These are phyloP conservation scores for Cydonia oblonga DNA, from an alignment of 331 rosid species.

Conservation along the genomic window DNA sequence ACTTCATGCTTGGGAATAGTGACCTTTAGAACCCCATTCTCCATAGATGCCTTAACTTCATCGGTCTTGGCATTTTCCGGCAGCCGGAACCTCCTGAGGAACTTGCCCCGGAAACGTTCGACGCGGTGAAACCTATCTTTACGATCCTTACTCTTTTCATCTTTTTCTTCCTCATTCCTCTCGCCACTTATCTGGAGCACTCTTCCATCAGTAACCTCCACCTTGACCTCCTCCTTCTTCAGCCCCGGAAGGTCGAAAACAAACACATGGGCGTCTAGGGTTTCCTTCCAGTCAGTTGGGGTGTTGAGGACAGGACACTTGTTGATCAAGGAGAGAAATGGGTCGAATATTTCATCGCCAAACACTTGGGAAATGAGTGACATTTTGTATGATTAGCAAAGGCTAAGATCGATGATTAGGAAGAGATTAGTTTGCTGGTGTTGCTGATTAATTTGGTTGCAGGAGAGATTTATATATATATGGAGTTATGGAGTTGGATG, in stretches of 20 bases:
- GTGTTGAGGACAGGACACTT: conserved; percentile 38
- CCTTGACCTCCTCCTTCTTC: conserved; percentile 44
- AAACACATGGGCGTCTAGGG: conserved; percentile 30
- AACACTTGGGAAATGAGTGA: conserved; percentile 26
- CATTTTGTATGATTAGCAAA: conserved; percentile 5
- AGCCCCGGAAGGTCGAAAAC: too few species aligned
- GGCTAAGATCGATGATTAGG: neutral
- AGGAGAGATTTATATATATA: neutral
- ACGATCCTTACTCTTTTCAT: neutral
- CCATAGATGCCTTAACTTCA: conserved; percentile 33
- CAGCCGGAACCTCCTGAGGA: conserved; percentile 33
- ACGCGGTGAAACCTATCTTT: conserved; percentile 26
- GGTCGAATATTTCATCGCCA: conserved; percentile 35
- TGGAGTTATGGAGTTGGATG: too few species aligned
- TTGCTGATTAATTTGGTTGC: neutral
- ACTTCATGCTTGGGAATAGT: conserved; percentile 35
- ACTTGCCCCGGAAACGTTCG: conserved; percentile 41
- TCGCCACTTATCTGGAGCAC: conserved; percentile 44
- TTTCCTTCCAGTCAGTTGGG: conserved; percentile 60
- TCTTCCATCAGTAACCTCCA: conserved; percentile 25
- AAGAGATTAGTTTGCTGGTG: neutral
- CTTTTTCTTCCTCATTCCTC: conserved; percentile 12
- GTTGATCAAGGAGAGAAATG: conserved; percentile 39
- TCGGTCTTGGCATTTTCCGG: conserved; percentile 41
- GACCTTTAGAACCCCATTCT: conserved; percentile 38